These are phyloP conservation scores for Saccharomycopsis amapae DNA, from an alignment of 805 yeast genomes.

Conservation along the genomic window DNA sequence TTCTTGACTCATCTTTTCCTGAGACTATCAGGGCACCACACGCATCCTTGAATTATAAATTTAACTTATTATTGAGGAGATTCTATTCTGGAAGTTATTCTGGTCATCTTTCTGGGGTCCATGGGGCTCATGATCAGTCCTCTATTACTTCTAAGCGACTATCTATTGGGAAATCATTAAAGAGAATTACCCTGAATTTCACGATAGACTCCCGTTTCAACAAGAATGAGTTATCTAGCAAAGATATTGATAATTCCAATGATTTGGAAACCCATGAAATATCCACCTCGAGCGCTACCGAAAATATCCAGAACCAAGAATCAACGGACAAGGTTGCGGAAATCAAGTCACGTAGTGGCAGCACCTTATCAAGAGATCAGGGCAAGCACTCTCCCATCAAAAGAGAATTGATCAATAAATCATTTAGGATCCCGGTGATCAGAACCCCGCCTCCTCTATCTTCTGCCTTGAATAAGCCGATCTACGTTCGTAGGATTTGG, in stretches of 20 bases:
- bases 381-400: background rate
- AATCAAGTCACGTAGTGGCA: background rate
- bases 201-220: background rate
- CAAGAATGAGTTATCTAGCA: background rate
- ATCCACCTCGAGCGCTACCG: background rate
- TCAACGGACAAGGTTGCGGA: too few relatives aligned
- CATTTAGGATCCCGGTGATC: slow-evolving; percentile 23
- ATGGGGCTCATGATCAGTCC: background rate
- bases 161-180: slow-evolving; percentile 17
- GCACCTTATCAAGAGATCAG: background rate
- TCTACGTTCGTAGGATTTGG: slow-evolving; percentile 72
- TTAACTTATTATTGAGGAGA: slow-evolving; percentile 10
- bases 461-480: slow-evolving; percentile 52
- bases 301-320: background rate
- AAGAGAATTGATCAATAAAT: slow-evolving; percentile 13
- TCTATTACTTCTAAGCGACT: background rate
- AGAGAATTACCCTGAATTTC: slow-evolving; percentile 8
- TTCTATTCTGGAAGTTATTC: background rate
- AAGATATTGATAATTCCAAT: slow-evolving; percentile 2
- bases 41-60: slow-evolving; percentile 41
- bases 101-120: background rate
- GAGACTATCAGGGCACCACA: slow-evolving; percentile 49
- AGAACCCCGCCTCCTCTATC: slow-evolving; percentile 37
- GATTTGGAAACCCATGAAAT: background rate
- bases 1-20: slow-evolving; percentile 56